These are phyloP conservation scores for Cryptococcus sp. DNA, from an alignment of 1,284 basidiomycete species.

Conservation along the genomic window DNA sequence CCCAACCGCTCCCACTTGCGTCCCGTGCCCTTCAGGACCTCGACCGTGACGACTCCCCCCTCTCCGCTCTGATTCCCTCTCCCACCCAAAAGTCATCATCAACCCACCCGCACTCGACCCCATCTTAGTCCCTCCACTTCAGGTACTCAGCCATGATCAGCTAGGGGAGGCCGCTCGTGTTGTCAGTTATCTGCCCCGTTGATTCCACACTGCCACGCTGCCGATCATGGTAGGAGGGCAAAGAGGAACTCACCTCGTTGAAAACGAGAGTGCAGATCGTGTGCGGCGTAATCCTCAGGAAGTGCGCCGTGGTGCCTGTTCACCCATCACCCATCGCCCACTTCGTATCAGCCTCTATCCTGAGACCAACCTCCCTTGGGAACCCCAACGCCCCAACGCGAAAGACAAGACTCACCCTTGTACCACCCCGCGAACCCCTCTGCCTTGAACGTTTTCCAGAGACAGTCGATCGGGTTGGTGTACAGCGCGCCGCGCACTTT, in stretches of 20 bases:
- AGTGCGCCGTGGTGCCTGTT: conserved; percentile 82
- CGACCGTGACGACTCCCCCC: too few relatives aligned
- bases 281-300: conserved; percentile 86
- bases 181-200: not conserved
- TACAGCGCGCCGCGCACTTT: conserved; percentile 73
- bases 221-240: not conserved
- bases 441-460: conserved; percentile 89
- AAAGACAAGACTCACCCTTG: conserved; percentile 60
- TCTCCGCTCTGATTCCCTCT: too few relatives aligned
- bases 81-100: too few relatives aligned
- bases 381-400: not conserved
- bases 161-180: too few relatives aligned
- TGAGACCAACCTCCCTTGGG: too few relatives aligned
- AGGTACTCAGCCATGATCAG: conserved; percentile 70
- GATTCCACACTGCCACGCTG: not conserved
- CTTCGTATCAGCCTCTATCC: too few relatives aligned
- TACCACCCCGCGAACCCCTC: conserved; percentile 91
- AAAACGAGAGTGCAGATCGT: conserved; percentile 80
- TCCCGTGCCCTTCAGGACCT: too few relatives aligned
- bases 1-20: too few relatives aligned
- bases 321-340: not conserved
- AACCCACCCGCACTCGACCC: not conserved
- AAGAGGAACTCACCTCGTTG: conserved; percentile 58
- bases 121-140: conserved; percentile 14
- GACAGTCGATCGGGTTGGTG: conserved; percentile 87